These are phyloP conservation scores for Paracamarosporium sp. DNA, from an alignment of 2,329 filamentous ascomycete genomes.

Conservation along the genomic window DNA sequence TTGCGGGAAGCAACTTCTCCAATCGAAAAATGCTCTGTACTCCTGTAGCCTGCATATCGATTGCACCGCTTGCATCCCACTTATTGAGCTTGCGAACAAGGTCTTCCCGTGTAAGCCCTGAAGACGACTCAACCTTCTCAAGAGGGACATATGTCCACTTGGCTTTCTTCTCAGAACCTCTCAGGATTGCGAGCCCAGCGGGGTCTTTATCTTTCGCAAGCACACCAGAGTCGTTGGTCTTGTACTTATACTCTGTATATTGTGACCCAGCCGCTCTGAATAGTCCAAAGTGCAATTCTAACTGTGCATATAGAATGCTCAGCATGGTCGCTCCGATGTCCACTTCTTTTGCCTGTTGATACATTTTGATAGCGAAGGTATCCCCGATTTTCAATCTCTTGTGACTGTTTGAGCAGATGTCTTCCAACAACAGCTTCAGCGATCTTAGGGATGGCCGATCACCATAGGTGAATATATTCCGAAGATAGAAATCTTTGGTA, in stretches of 20 bases:
- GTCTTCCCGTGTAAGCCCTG: conserved; percentile 52
- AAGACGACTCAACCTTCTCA: conserved; percentile 42
- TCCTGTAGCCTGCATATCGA: conserved; percentile 61
- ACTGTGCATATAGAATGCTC: conserved; percentile 63
- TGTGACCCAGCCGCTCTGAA: conserved; percentile 63
- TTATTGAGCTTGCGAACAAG: conserved; percentile 63
- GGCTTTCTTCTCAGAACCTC: conserved; percentile 48
- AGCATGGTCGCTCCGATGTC: conserved; percentile 62
- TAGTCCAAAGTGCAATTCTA: conserved; percentile 65
- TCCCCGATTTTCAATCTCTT: conserved; percentile 45
- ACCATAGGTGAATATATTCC: conserved; percentile 66
- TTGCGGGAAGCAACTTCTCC: conserved; percentile 54
- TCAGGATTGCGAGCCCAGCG: conserved; percentile 55
- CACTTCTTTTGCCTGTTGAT: conserved; percentile 55
- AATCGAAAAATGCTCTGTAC: conserved; percentile 64
- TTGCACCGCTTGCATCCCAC: conserved; percentile 57
- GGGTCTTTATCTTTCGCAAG: conserved; percentile 48
- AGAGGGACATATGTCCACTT: conserved; percentile 60
- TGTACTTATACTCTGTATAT: conserved; percentile 62
- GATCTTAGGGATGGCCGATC: conserved; percentile 63
- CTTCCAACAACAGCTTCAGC: conserved; percentile 56
- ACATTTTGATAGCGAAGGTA: conserved; percentile 56
- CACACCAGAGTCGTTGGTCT: conserved; percentile 33
- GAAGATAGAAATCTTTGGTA: conserved; percentile 63
- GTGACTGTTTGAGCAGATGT: conserved; percentile 56